Percentiles rank a stretch among this genome's conserved stretches.
phyloP scores from a whole-genome alignment of 2,329 filamentous ascomycete species.

The Aspergillus awamori region DNA sequence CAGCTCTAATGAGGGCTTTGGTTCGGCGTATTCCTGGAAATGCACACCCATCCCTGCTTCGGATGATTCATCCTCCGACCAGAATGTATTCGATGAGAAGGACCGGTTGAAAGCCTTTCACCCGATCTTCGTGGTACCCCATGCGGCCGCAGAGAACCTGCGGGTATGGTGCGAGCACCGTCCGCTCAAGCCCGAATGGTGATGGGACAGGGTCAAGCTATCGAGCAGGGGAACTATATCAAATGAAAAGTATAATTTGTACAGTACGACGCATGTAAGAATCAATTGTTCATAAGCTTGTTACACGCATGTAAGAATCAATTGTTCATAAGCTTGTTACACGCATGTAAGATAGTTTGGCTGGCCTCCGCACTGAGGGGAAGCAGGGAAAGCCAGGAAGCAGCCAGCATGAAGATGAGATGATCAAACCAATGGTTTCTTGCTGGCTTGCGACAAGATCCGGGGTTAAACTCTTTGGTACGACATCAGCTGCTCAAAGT shows the following conservation, averaged over 20 bases:
- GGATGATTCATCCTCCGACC: constrained; percentile 53
- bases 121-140: constrained; percentile 83
- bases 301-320: not conserved
- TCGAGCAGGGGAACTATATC: not conserved
- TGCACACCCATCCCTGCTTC: constrained; percentile 45
- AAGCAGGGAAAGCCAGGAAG: not conserved
- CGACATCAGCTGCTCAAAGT: not conserved
- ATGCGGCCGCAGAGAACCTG: constrained; percentile 66
- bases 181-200: constrained; percentile 21
- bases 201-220: not conserved
- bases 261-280: constrained; percentile 11
- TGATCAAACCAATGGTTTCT: no score
- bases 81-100: constrained; percentile 68
- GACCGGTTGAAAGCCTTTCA: constrained; percentile 74
- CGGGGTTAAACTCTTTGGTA: no score
- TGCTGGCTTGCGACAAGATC: no score
- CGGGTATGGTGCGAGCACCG: constrained; percentile 62
- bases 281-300: not conserved
- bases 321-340: not conserved
- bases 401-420: no score
- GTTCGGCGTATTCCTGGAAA: constrained; percentile 44
- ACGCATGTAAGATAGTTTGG: not conserved
- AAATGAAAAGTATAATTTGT: not conserved
- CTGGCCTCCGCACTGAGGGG: constrained; percentile 9
- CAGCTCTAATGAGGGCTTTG: constrained; percentile 34